Evolutionary conservation across 805 yeast genomes (phyloP).

Genomic region (Kazachstania bromeliacearum): DNA sequence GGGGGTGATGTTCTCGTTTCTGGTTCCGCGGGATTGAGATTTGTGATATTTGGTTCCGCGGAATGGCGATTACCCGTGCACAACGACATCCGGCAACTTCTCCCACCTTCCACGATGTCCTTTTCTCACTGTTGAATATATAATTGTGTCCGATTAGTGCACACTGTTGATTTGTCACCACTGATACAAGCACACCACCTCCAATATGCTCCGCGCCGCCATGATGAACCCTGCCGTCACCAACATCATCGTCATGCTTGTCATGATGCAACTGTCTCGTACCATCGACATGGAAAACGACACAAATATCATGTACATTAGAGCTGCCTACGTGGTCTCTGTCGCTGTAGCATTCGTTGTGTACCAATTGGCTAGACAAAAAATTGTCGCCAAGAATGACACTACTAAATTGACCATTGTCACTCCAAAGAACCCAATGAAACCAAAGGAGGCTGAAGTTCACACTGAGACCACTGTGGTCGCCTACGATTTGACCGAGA

Average conservation of each 20-base stretch:
- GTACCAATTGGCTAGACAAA: slow-evolving; percentile 53
- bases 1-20: too few relatives aligned
- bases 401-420: slow-evolving; percentile 84
- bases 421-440: slow-evolving; percentile 69
- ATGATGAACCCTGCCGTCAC: slow-evolving; percentile 76
- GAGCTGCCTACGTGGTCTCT: slow-evolving; percentile 60
- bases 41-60: too few relatives aligned
- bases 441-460: slow-evolving; percentile 75
- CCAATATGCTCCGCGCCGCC: too few relatives aligned
- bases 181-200: too few relatives aligned
- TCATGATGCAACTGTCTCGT: slow-evolving; percentile 93
- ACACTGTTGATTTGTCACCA: too few relatives aligned
- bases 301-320: slow-evolving; percentile 58
- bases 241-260: slow-evolving; percentile 83
- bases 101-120: too few relatives aligned
- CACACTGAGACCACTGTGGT: slow-evolving; percentile 82
- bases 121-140: too few relatives aligned
- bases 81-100: too few relatives aligned
- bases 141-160: too few relatives aligned
- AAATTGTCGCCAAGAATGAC: slow-evolving; percentile 71
- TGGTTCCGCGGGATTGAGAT: too few relatives aligned
- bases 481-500: slow-evolving; percentile 87
- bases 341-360: slow-evolving; percentile 55
- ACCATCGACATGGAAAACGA: slow-evolving; percentile 85
- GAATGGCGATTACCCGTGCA: too few relatives aligned